Base-by-base conservation (phyloP, 23 red algal genomes). In the Gracilariopsis chorda region DNA sequence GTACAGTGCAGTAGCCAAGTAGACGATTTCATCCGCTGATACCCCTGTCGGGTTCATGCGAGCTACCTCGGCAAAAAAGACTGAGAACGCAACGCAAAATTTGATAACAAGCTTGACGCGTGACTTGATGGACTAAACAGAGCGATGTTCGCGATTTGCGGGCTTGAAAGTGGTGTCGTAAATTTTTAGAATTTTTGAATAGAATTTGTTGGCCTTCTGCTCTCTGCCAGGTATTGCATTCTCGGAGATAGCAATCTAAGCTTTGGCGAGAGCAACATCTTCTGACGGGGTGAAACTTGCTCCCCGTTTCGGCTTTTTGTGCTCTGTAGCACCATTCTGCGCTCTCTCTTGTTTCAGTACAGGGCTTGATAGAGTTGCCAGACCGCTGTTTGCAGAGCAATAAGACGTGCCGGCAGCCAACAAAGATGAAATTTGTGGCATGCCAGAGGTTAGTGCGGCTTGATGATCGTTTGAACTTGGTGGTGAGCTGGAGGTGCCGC, bases 11-110 rank as follows among this genome's bases (percentile, higher is more conserved):
- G 43, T 72, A 47, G 53, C 56, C 56, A 86, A 47, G 16, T n/a
- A 19, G 33, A 86, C 33, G 12, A 86, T 67, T 25, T 86, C 81
- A 23, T 44, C 57, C 44, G 24, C 19, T 16, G 8, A 51, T n/a
- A 86, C 81, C 33, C 81, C 81, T 29, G 56, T 86, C 21, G 81
- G 57, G n/a, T 69, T 59, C 4, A 27, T 4, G 19, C 55, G 16
- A 7, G 6, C 16, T 4, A 59, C 5, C 5, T 4, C n/a, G 6
- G 7, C 55, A 59, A 4, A 59, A 19, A 19, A 59, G 6, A 19
- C 4, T 7, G 55, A 7, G 29, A 59, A 59, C 5, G 29, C 21
- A 19, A 6, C 29, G 29, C 55, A 59, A 7, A 27, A 19, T 19
- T 59, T 59, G n/a, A 9, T 59, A 4, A 7, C 21, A 27, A 4